These are phyloP conservation scores for Rubia balearica DNA, from an alignment of 305 asterid species.

Conservation along the genomic window DNA sequence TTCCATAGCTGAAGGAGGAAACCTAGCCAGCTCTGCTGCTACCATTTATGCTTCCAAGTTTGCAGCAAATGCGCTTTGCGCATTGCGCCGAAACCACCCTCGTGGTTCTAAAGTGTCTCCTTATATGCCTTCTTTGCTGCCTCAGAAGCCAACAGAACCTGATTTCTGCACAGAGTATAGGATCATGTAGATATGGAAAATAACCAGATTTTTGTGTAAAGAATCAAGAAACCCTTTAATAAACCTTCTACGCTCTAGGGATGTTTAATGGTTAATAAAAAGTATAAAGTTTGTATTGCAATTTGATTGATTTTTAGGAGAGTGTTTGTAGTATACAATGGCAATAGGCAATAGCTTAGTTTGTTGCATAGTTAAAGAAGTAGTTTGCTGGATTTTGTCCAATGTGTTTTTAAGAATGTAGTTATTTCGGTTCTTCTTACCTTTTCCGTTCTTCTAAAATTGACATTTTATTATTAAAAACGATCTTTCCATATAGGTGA, in stretches of 20 bases:
- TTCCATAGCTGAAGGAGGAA: slow-evolving; percentile 27
- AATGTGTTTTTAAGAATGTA: too few relatives aligned
- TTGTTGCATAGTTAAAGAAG: too few relatives aligned
- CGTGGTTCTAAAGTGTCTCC: slow-evolving; percentile 23
- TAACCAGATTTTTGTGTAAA: background rate
- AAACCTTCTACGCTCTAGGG: too few relatives aligned
- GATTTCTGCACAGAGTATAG: slow-evolving; percentile 32
- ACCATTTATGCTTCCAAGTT: slow-evolving; percentile 48
- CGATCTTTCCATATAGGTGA: too few relatives aligned
- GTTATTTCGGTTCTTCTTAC: too few relatives aligned
- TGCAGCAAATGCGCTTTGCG: slow-evolving; percentile 40
- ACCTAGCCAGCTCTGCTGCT: slow-evolving; percentile 33
- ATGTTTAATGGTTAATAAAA: background rate
- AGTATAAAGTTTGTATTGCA: background rate
- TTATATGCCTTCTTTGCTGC: slow-evolving; percentile 34
- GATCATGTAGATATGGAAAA: background rate
- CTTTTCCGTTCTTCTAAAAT: too few relatives aligned
- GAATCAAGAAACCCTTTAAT: too few relatives aligned
- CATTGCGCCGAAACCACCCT: slow-evolving; percentile 29
- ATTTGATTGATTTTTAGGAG: background rate
- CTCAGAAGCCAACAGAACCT: slow-evolving; percentile 65
- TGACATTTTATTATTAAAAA: too few relatives aligned
- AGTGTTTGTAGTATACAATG: too few relatives aligned
- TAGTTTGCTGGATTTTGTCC: too few relatives aligned
- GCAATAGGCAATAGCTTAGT: too few relatives aligned